Evolutionary conservation across 202 grass and related monocot genomes (phyloP).

Genomic region (Elaeis oleifera): DNA sequence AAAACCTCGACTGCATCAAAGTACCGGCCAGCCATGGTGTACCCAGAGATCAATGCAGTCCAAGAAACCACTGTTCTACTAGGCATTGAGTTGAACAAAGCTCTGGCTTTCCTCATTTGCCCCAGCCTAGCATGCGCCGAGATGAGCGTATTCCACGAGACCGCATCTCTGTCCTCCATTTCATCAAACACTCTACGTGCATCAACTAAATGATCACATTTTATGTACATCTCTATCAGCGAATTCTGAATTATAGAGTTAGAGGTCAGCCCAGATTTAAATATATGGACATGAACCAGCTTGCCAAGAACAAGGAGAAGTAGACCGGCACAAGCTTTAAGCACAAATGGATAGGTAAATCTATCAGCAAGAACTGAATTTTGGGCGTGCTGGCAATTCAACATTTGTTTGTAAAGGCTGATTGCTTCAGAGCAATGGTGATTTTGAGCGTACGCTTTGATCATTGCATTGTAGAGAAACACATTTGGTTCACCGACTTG

Average conservation of each 20-base stretch:
- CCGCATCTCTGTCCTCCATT: constrained; percentile 35
- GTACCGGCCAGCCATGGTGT: constrained; percentile 32
- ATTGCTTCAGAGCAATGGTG: constrained; percentile 31
- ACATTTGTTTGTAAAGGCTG: constrained; percentile 34
- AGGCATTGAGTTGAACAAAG: constrained; percentile 41
- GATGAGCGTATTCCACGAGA: constrained; percentile 65
- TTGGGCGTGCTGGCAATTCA: constrained; percentile 9
- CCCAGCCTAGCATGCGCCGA: constrained; percentile 49
- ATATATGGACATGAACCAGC: constrained; percentile 41
- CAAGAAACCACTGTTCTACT: constrained; percentile 63
- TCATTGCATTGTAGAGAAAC: constrained; percentile 52
- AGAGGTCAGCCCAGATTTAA: constrained; percentile 27
- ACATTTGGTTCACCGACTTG: constrained; percentile 35
- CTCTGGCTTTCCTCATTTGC: constrained; percentile 37
- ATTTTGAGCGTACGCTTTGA: constrained; percentile 56
- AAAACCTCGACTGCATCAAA: constrained; percentile 42
- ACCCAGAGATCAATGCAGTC: constrained; percentile 74
- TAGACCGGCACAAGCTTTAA: constrained; percentile 41
- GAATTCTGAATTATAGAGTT: constrained; percentile 52
- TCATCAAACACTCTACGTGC: constrained; percentile 48
- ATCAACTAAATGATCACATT: constrained; percentile 14
- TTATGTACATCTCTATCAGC: constrained; percentile 48
- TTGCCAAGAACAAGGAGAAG: constrained; percentile 16
- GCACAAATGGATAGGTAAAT: constrained; percentile 66
- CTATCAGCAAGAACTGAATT: constrained; percentile 32